Base-by-base conservation (phyloP, 768 basidiomycete species). In the Psilocybe sp. region DNA sequence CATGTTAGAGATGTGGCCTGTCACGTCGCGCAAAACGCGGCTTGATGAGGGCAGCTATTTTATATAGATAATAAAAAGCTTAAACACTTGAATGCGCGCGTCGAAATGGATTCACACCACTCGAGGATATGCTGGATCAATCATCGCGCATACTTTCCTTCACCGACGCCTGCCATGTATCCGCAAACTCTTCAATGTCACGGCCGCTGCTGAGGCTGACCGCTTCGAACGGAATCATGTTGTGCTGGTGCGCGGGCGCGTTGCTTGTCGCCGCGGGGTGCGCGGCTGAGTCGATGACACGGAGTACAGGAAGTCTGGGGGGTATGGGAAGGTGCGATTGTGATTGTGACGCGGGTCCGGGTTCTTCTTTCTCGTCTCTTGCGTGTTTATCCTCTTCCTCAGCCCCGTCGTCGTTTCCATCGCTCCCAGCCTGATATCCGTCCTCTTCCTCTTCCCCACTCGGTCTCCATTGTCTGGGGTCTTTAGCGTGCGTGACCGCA, bases 221-320 rank as follows among this genome's bases (percentile, higher is more conserved):
- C 3, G 89, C 90, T 60, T 98, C 95, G 42, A 92, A 77, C 8
- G 95, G 96, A 31, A 95, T 75, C 86, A 93, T 95, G 60, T 93
- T 96, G 65, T 90, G 89, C 56, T 87, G 87, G 62, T 89, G 72
- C 1, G 77, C 70, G 2, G 95, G 95, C 1, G 84, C 80, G 53
- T 84, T 89, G 33, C 77, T 72, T 13, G 70, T 71, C 0, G 83
- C 85, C 1, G 76, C 76, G 0, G 89, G 89, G 64, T 96, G 92
- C 5, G 77, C 65, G 2, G 74, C 76, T 0, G 89, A 91, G 60
- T 92, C 84, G 46, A 96, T 85, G 35, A 87, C 81, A 37, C 79
- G 77, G 23, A 89, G 64, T 48, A 72, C 69, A 1, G 83, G 72
- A n/a, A 58, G 54, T n/a, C n/a, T n/a, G n/a, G 9, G 49, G 41